Base-by-base conservation (phyloP, 768 basidiomycete genomes). In the Suillus paluster region DNA sequence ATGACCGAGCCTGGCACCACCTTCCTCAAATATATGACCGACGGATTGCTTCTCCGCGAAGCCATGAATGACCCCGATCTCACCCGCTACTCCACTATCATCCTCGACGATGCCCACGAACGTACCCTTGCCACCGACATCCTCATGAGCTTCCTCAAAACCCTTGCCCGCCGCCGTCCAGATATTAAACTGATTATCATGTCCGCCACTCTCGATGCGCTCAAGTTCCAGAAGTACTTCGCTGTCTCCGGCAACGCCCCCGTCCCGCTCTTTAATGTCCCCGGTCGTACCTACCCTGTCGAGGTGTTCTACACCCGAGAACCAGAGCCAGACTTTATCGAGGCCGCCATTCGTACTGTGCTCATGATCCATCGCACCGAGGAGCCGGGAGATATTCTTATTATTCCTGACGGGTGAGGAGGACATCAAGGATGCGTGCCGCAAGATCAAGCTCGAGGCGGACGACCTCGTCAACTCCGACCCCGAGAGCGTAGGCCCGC, bases 11-110 rank as follows among this genome's bases (percentile, higher is more conserved):
- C 92, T 91, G 97, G 46, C 85, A 93, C 68, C 80, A 99, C 97
- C 0, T 97, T 99, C 77, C 83, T 99, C 65, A 98, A 97, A 75
- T 99, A 99, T 79, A 97, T 99, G 96, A 99, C 97, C 17, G 97
- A 99, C 68, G 97, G 97, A 85, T 97, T 98, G 96, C 88, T 94
- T 57, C 86, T 97, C n/a, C 89, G 95, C n/a, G 95, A 97, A 79
- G 95, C 95, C 5, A 99, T 98, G 97, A 94, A 96, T 76, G 97
- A 99, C 77, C 91, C 94, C 19, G 83, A 86, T 21, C 85, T 99
- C 45, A 81, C 83, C 33, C 87, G 95, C 5, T 99, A 99, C 75
- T 97, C 94, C n/a, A 98, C 97, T 25, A 95, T 99, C 77, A 99
- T 99, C 70, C 87, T 99, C 60, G 97, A 99, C 74, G 97, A 99